These are phyloP conservation scores for Candida arabinofermentans DNA, from an alignment of 805 yeast species.

Conservation along the genomic window DNA sequence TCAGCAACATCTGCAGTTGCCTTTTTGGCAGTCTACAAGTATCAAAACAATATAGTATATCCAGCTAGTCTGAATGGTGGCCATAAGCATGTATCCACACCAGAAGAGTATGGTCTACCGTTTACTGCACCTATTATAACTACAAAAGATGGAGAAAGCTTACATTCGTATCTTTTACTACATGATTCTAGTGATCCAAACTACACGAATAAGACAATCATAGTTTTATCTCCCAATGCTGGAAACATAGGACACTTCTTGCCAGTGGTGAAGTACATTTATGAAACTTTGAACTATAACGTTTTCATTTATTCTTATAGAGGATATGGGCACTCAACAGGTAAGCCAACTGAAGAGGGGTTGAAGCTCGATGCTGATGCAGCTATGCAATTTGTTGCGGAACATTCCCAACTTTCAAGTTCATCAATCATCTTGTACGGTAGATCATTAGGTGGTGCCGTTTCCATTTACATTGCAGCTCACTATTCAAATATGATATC, in stretches of 20 bases:
- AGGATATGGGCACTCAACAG: constrained; percentile 84
- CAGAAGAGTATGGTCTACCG: constrained; percentile 62
- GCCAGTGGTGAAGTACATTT: constrained; percentile 73
- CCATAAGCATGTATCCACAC: constrained; percentile 67
- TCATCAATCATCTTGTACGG: constrained; percentile 72
- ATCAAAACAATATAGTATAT: constrained; percentile 69
- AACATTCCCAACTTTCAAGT: constrained; percentile 48
- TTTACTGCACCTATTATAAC: constrained; percentile 56
- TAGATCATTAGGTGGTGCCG: constrained; percentile 93
- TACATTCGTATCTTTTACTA: constrained; percentile 61
- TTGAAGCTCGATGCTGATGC: constrained; percentile 79
- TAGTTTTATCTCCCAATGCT: constrained; percentile 87
- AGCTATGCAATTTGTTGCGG: constrained; percentile 52
- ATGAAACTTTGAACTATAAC: constrained; percentile 59
- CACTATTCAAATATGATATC: constrained; percentile 45
- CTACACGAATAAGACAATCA: constrained; percentile 60
- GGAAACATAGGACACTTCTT: constrained; percentile 92
- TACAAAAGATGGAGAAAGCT: constrained; percentile 65
- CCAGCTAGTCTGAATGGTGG: constrained; percentile 82
- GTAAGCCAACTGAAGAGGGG: constrained; percentile 72
- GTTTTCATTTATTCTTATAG: constrained; percentile 85
- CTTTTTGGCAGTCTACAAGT: constrained; percentile 51
- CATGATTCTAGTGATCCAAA: constrained; percentile 38
- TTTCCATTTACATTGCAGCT: constrained; percentile 76
- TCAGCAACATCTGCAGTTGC: constrained; percentile 41